phyloP scores from a whole-genome alignment of 1,284 basidiomycete species.

The Trichosporon sp. region DNA sequence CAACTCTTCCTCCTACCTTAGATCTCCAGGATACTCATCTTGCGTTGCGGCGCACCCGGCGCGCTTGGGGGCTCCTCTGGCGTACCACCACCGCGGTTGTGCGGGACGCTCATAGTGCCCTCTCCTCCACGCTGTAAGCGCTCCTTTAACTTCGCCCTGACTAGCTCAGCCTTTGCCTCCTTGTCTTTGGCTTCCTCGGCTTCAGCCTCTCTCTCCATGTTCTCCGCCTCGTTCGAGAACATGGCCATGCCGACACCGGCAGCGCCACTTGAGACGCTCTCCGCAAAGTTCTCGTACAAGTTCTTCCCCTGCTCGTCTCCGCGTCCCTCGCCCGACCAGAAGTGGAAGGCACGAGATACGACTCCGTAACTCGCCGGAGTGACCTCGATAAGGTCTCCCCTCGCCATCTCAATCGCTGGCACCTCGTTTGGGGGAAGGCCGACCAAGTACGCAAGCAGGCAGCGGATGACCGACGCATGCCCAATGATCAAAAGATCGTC shows the following conservation, averaged over 20 bases:
- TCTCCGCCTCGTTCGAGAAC: slow-evolving; percentile 37
- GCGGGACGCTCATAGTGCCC: slow-evolving; percentile 26
- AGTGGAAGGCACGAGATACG: slow-evolving; percentile 79
- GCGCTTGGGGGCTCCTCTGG: slow-evolving; percentile 11
- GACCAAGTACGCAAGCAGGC: slow-evolving; percentile 83
- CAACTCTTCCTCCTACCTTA: not conserved
- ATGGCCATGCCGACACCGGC: slow-evolving; percentile 34
- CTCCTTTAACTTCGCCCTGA: slow-evolving; percentile 18
- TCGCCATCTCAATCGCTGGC: slow-evolving; percentile 83
- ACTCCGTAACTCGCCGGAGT: slow-evolving; percentile 86
- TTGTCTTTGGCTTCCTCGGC: slow-evolving; percentile 43
- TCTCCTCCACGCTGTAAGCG: slow-evolving; percentile 20
- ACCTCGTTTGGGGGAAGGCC: slow-evolving; percentile 95
- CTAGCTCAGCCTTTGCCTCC: slow-evolving; percentile 26
- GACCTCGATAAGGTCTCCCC: slow-evolving; percentile 82
- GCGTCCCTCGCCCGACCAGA: slow-evolving; percentile 59
- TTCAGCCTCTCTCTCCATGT: slow-evolving; percentile 43
- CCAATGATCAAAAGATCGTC: slow-evolving; percentile 73
- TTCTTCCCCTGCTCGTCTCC: slow-evolving; percentile 43
- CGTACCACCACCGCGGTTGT: slow-evolving; percentile 15
- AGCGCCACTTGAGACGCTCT: slow-evolving; percentile 25
- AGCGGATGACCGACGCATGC: slow-evolving; percentile 95
- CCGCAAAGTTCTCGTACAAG: slow-evolving; percentile 50
- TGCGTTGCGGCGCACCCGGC: not conserved
- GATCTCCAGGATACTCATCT: slow-evolving; percentile 1